Evolutionary conservation across 768 basidiomycete species (phyloP), one percentile per base, ranked within the genome.

Genomic region (Leccinum imitatum): DNA sequence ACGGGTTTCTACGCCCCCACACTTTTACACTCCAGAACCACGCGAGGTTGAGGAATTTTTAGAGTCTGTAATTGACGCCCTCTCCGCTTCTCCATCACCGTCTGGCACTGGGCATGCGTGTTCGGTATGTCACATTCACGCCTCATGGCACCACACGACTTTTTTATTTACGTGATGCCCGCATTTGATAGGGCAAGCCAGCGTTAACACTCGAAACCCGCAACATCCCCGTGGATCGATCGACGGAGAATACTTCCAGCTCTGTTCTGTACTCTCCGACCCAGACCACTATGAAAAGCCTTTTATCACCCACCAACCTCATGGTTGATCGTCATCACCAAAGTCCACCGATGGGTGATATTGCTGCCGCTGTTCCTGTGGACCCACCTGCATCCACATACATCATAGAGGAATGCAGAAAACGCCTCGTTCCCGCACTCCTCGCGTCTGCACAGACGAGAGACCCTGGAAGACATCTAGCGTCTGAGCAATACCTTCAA

Each of bases 351-450:
- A 23, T 39, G 56, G 65, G 17, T 60, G 67, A 59, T 37, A 35
- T 48, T 27, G n/a, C n/a, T n/a, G 39, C 17, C 17, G 39, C 33
- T 37, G 35, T 37, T 37, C 30, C 50, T 5, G 57, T 65, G 56
- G 7, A 33, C 2, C 47, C 50, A 3, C 55, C 60, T 23, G 47
- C 23, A 14, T 60, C 67, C 27, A 6, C 65, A 19, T 56, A 62
- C 44, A 37, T 63, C 1, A 33, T 73, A 13, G 71, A 74, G 54
- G 68, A 62, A 30, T 74, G 73, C 64, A 68, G 61, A 53, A 56
- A 64, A 25, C 62, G 19, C 10, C 69, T 73, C 55, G 51, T 53
- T n/a, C 71, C 72, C 30, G 66, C 69, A 44, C 55, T 74, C 19
- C 46, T 62, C 33, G 60, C 68, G 46, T 56, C 61, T 9, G 62